A percentile compares a stretch with the other conserved stretches of the same genome.
Conservation (phyloP, 2,329 filamentous ascomycete species). For the Epichloe hybrida region DNA sequence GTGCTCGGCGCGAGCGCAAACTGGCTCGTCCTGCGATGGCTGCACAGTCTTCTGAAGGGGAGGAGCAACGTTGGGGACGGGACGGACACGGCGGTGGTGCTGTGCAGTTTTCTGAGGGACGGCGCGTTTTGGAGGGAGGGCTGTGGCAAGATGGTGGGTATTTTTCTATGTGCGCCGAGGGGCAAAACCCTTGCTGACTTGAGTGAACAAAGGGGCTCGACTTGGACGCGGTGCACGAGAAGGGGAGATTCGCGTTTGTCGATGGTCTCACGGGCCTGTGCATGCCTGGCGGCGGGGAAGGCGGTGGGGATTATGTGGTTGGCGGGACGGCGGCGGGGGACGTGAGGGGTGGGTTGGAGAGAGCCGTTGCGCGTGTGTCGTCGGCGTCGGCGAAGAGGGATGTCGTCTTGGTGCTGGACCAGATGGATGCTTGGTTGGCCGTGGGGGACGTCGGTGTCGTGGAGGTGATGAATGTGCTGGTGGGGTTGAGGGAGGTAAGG, state of each 20-base stretch:
- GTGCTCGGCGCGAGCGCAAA: conserved; percentile 52
- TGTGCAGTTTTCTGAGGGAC: conserved; percentile 75
- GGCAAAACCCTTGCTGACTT: no score
- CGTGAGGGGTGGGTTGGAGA: conserved; percentile 25
- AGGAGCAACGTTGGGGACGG: conserved; percentile 3
- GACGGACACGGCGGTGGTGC: conserved; percentile 40
- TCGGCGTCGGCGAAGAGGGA: no score
- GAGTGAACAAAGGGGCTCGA: conserved; percentile 53
- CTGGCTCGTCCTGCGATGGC: conserved; percentile 48
- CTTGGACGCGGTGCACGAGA: no score
- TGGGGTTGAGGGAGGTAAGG: conserved; percentile 49
- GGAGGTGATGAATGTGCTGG: conserved; percentile 41
- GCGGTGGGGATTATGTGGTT: conserved; percentile 18
- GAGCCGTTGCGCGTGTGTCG: conserved; percentile 25
- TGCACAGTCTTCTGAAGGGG: conserved; percentile 32
- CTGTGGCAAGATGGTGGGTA: conserved; percentile 54
- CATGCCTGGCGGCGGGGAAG: conserved; percentile 13
- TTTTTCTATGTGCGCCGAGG: no score
- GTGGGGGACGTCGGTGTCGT: conserved; percentile 32
- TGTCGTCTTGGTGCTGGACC: conserved; percentile 51
- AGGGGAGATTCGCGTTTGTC: conserved; percentile 59
- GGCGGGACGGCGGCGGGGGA: conserved; percentile 19
- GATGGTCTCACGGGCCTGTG: conserved; percentile 58
- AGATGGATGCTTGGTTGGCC: conserved; percentile 51
- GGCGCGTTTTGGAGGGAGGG: conserved; percentile 66